Base-by-base conservation (phyloP, 768 basidiomycete species). In the Multifurca ochricompacta region DNA sequence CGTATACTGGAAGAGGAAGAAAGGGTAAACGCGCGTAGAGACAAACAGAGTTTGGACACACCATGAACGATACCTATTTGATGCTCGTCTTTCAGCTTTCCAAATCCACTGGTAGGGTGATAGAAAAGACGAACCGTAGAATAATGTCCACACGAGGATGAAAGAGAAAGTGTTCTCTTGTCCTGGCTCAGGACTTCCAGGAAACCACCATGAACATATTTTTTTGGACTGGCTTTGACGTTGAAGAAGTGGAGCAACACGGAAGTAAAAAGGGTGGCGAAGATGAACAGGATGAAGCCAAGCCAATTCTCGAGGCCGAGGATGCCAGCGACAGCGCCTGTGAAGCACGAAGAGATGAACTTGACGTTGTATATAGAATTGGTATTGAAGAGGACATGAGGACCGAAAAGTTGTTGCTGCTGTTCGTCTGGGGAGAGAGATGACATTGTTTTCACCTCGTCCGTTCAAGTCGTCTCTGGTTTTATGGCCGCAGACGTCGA, bases 121-220 rank as follows among this genome's bases (percentile, higher is more conserved):
- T 40, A 32, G 30, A 28, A n/a, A 30, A 21, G 13, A 70, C 86
- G 55, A 62, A 91, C 89, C 93, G 67, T 89, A 95, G 67, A 93
- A 88, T 51, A 95, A 72, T 32, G 93, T 97, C 93, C 93, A 97
- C 19, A 87, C 85, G 27, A 96, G 78, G 54, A 97, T 78, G 64
- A 94, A 97, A 3, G 91, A 90, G 64, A 91, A 90, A 16, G 85
- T 72, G 60, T 91, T 93, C 69, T 96, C 93, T 69, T 92, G 88
- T 9, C 91, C 91, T 0, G 93, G 58, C 85, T 91, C 43, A 84
- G 70, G 34, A 95, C 70, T 51, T 87, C 87, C 68, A 75, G 70
- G 56, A 80, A 64, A 2, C 86, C 86, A 4, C 81, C 81, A 40
- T 76, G 71, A 16, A 84, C 63, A 67, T 81, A 90, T 62, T 80